Percentiles rank a stretch among this genome's conserved stretches.
Evolutionary conservation across 148 eudicot species (phyloP).

Genomic region (Beta vulgaris): DNA sequence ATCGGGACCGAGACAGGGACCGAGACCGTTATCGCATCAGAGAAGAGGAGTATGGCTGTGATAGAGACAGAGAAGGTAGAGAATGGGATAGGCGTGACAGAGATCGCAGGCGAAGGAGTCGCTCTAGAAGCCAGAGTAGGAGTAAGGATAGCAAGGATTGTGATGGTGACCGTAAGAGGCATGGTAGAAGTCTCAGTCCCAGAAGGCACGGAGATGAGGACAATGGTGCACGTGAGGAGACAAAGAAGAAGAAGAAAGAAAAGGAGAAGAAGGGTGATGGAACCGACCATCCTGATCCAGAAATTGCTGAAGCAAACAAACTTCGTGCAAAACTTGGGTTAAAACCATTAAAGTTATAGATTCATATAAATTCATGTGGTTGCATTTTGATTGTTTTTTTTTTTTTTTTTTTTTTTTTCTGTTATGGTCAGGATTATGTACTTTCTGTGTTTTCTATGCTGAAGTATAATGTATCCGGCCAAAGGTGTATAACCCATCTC

Average conservation of each 20-base stretch:
- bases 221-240: constrained; percentile 39
- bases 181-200: constrained; percentile 63
- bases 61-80: constrained; percentile 52
- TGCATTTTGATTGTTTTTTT: neutral
- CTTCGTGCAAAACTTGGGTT: constrained; percentile 70
- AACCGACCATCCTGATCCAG: constrained; percentile 93
- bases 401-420: constrained; percentile 1
- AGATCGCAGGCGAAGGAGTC: constrained; percentile 76
- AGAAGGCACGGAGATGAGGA: constrained; percentile 60
- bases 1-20: constrained; percentile 59
- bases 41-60: constrained; percentile 61
- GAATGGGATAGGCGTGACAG: constrained; percentile 75
- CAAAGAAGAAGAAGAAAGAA: constrained; percentile 52
- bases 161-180: constrained; percentile 63
- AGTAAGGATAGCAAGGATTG: constrained; percentile 71
- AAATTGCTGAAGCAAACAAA: constrained; percentile 82
- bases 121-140: constrained; percentile 86
- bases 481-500: neutral
- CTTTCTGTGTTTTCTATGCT: neutral
- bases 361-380: neutral
- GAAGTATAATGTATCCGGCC: neutral
- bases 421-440: neutral
- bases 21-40: too few species aligned
- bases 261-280: constrained; percentile 84
- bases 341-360: constrained; percentile 57